phyloP scores from a whole-genome alignment of 371 early-diverging fungal species.

The Nosema granulosis region DNA sequence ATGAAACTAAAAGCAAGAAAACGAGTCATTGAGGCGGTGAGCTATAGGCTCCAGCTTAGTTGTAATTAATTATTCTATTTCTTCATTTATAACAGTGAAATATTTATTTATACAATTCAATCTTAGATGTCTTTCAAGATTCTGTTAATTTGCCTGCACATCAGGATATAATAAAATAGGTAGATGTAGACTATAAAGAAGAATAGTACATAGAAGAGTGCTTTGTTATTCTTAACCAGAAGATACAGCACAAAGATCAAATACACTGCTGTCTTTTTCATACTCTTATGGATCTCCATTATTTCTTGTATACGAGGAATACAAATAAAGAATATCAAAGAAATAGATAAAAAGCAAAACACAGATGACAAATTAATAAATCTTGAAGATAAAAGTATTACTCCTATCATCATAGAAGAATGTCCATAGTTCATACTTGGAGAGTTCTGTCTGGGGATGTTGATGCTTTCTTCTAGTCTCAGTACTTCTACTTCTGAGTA shows the following conservation, averaged over 20 bases:
- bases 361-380: conserved; percentile 38
- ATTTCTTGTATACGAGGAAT: conserved; percentile 24
- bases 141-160: no score
- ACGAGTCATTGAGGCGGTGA: no score
- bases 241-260: not conserved
- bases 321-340: conserved; percentile 33
- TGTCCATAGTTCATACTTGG: conserved; percentile 22
- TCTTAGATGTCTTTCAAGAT: no score
- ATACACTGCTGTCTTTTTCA: not conserved
- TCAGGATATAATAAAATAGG: not conserved
- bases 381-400: conserved; percentile 45
- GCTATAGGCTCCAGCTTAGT: no score
- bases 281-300: conserved; percentile 4
- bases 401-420: conserved; percentile 26
- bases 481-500: conserved; percentile 31
- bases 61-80: no score
- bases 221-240: not conserved
- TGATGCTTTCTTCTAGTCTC: conserved; percentile 38
- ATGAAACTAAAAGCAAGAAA: no score
- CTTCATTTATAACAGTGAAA: no score
- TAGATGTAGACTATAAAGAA: not conserved
- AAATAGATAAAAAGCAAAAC: conserved; percentile 24
- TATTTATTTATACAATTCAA: no score
- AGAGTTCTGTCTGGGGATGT: conserved; percentile 31
- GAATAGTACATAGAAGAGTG: not conserved